Evolutionary conservation across 2,329 filamentous ascomycete genomes (phyloP), one percentile per base, ranked within the genome.

Genomic region (Claviceps lovelessii): DNA sequence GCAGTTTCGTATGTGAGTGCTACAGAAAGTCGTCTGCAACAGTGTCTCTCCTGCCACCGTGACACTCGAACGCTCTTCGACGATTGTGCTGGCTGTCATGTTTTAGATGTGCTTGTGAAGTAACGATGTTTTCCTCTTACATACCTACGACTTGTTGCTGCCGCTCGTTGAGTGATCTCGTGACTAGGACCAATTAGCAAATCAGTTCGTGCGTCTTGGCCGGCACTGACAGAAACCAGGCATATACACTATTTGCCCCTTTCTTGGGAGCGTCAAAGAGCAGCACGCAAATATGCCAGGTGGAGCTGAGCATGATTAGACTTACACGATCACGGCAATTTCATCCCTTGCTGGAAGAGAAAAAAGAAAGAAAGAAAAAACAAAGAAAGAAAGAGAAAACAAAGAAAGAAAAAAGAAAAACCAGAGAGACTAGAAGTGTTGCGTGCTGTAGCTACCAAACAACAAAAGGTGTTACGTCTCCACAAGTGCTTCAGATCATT

Each of bases 401-500:
- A 8, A n/a, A 41, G n/a, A n/a, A 41, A 41, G n/a, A n/a, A 19
- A 23, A 17, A 37, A 35, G 7, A 37, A 15, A 41, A 41, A n/a
- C n/a, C 2, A n/a, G n/a, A 41, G 7, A 41, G n/a, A n/a, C 7
- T 11, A 7, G 8, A 41, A 35, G 41, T 28, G 41, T 13, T 19
- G n/a, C n/a, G 23, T 23, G 29, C 17, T 44, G 50, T 52, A 35
- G n/a, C 23, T 41, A n/a, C 49, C 15, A 23, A 29, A 41, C 19
- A 17, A 3, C 35, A 50, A 17, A 15, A 23, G 23, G 2, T 23
- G 28, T 2, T 13, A 31, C 23, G 45, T 49, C 49, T 57, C 56
- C 62, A 60, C 60, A 62, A 55, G 57, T 56, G 56, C 49, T 57
- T 57, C 52, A 56, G 58, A 54, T 56, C 58, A 48, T 59, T 61